Percentiles rank a stretch among this genome's conserved stretches.
Evolutionary conservation across 768 basidiomycete genomes (phyloP).

Genomic region (Trametes elegans): DNA sequence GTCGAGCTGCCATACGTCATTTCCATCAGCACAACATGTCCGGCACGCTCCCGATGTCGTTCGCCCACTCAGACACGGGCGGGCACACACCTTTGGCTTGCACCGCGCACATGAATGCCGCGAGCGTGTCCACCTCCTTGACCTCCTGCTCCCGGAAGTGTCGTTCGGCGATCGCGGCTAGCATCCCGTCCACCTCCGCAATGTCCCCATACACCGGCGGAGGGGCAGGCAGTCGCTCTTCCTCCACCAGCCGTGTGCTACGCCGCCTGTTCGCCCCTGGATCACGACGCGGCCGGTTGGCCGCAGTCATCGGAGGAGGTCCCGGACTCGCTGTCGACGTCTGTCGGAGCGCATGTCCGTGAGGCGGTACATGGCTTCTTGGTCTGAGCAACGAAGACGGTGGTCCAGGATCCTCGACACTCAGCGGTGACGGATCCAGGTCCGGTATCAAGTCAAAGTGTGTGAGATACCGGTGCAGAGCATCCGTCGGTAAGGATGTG

Average conservation of each 20-base stretch:
- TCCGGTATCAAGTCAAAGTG: slow-evolving; percentile 70
- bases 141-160: slow-evolving; percentile 69
- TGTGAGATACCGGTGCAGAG: slow-evolving; percentile 69
- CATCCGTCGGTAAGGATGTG: slow-evolving; percentile 59
- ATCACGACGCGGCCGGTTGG: slow-evolving; percentile 72
- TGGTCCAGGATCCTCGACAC: slow-evolving; percentile 65
- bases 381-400: slow-evolving; percentile 59
- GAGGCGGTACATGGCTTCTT: slow-evolving; percentile 35
- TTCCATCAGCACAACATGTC: neutral
- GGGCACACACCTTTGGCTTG: slow-evolving; percentile 42
- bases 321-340: slow-evolving; percentile 26
- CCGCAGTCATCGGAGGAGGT: slow-evolving; percentile 45
- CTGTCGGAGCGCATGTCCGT: slow-evolving; percentile 48
- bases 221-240: slow-evolving; percentile 39
- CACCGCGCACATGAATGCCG: slow-evolving; percentile 75
- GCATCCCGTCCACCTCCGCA: slow-evolving; percentile 59
- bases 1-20: slow-evolving; percentile 14
- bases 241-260: slow-evolving; percentile 73
- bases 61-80: neutral
- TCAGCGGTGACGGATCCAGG: slow-evolving; percentile 69
- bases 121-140: slow-evolving; percentile 80
- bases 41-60: neutral
- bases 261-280: slow-evolving; percentile 60
- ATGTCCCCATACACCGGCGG: slow-evolving; percentile 71
- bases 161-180: slow-evolving; percentile 68